Evolutionary conservation across 768 basidiomycete species (phyloP).

Genomic region (Phanerodontia chrysosporium): DNA sequence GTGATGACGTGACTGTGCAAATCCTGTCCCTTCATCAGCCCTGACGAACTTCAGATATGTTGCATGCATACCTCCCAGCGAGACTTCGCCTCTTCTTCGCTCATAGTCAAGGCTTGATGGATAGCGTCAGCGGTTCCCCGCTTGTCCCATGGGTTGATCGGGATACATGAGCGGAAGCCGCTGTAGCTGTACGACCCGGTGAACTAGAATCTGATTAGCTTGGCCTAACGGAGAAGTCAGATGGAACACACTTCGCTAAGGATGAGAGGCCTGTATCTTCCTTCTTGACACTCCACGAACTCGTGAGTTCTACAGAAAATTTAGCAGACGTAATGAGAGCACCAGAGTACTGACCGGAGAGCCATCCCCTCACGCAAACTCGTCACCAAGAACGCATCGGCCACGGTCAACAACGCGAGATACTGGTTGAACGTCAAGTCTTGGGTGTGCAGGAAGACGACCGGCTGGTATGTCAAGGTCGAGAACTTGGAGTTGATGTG

Average conservation of each 20-base stretch:
- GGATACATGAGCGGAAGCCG: conserved; percentile 83
- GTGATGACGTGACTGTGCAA: conserved; percentile 82
- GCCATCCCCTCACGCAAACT: conserved; percentile 90
- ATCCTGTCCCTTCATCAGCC: conserved; percentile 38
- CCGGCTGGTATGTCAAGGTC: conserved; percentile 81
- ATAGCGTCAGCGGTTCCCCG: conserved; percentile 84
- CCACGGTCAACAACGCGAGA: conserved; percentile 73
- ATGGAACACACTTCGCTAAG: conserved; percentile 60
- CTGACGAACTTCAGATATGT: too few species aligned
- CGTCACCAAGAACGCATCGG: conserved; percentile 82
- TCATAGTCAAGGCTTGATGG: conserved; percentile 74
- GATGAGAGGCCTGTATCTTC: conserved; percentile 61
- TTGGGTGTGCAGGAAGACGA: conserved; percentile 81
- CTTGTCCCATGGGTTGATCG: conserved; percentile 83
- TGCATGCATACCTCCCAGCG: conserved; percentile 81
- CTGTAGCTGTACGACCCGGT: conserved; percentile 84
- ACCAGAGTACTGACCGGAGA: conserved; percentile 34
- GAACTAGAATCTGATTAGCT: conserved; percentile 42
- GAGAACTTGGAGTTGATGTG: conserved; percentile 82
- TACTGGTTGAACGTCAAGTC: conserved; percentile 86
- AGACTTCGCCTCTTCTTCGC: conserved; percentile 60
- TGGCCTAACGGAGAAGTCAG: neutral
- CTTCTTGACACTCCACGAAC: conserved; percentile 83
- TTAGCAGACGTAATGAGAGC: neutral
- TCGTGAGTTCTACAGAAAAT: conserved; percentile 53